Conservation (phyloP, 257 asterid genomes). For the Parsonsia alboflavescens region DNA sequence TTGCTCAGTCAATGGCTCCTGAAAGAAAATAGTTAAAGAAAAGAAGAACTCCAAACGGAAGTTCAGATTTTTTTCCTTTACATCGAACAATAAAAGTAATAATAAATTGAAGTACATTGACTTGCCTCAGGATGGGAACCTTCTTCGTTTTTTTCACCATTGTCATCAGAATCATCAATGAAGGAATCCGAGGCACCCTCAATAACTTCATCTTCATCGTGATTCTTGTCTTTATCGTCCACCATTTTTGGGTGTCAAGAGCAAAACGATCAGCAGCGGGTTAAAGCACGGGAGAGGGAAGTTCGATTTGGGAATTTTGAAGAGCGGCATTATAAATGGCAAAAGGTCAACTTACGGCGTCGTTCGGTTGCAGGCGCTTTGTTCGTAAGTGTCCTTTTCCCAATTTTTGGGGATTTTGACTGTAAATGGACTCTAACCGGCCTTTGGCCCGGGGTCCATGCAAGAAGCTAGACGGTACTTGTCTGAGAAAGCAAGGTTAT, state of each 20-base stretch:
- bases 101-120: constrained; percentile 6
- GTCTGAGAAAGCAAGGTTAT: no score
- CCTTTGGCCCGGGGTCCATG: no score
- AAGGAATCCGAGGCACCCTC: constrained; percentile 19
- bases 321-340: constrained; percentile 1
- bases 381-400: no score
- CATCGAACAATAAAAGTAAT: no score
- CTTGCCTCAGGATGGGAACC: constrained; percentile 46
- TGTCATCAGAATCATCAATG: constrained; percentile 32
- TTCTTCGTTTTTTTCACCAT: constrained; percentile 18
- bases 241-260: constrained; percentile 2
- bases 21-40: constrained; percentile 10
- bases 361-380: background rate
- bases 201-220: constrained; percentile 5
- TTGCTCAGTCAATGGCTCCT: constrained; percentile 86
- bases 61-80: background rate
- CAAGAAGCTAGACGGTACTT: no score
- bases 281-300: background rate
- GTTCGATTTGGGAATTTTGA: background rate
- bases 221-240: constrained; percentile 12
- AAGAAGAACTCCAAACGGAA: background rate
- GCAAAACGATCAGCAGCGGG: no score
- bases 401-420: background rate
- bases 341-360: background rate
- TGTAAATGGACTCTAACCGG: no score